Conservation (phyloP, 108 stramenopile genomes). For the Pseudonitzschia multiseries region DNA sequence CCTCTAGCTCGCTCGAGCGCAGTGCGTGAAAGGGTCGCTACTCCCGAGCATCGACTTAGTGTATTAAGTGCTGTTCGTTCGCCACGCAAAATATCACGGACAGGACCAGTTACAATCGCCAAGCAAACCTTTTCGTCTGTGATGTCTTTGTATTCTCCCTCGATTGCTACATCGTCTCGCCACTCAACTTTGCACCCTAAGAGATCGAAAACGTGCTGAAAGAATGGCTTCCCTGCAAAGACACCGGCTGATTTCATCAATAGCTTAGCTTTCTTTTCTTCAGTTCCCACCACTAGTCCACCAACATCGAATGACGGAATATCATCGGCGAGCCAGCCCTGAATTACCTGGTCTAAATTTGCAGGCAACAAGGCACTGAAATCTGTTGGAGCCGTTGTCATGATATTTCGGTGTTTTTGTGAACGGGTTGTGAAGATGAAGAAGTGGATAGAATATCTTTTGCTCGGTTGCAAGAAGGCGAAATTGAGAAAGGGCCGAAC, state of each 20-base stretch:
- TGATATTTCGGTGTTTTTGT: not conserved
- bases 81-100: constrained; percentile 85
- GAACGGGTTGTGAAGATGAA: not conserved
- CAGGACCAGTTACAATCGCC: constrained; percentile 90
- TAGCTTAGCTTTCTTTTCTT: constrained; percentile 58
- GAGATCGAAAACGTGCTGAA: constrained; percentile 83
- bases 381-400: not conserved
- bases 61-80: constrained; percentile 97
- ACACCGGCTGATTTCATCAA: constrained; percentile 90
- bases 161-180: constrained; percentile 62
- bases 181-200: constrained; percentile 84
- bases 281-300: constrained; percentile 90
- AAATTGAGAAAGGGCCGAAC: too few relatives aligned
- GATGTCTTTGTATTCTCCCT: constrained; percentile 51
- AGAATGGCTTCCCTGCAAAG: constrained; percentile 93
- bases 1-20: constrained; percentile 37
- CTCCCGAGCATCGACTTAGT: constrained; percentile 92
- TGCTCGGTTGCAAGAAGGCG: not conserved
- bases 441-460: not conserved
- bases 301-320: constrained; percentile 97
- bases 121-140: constrained; percentile 63
- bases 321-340: constrained; percentile 91
- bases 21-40: constrained; percentile 76
- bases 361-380: constrained; percentile 34
- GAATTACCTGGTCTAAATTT: constrained; percentile 28